Conservation (phyloP, 192 early-diverging fungal genomes). For the Pilaira anomala region DNA sequence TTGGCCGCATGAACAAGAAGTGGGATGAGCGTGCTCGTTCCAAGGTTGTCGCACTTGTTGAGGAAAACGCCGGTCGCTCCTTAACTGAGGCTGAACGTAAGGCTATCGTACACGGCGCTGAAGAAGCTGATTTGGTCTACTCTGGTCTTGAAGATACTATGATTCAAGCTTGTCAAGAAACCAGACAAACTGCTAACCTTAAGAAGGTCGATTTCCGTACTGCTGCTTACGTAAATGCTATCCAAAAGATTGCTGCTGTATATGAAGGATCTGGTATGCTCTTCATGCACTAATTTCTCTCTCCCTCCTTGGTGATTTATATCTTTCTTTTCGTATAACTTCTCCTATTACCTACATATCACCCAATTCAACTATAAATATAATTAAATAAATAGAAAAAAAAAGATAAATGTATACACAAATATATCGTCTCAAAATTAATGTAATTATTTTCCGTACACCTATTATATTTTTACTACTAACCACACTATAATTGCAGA, state of each 20-base stretch:
- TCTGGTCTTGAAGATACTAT: conserved; percentile 87
- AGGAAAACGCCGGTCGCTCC: conserved; percentile 71
- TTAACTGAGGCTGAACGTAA: conserved; percentile 72
- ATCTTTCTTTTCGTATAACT: too few relatives aligned
- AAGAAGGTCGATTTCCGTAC: conserved; percentile 73
- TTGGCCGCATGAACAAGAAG: conserved; percentile 81
- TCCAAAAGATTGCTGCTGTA: conserved; percentile 77
- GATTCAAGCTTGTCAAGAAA: conserved; percentile 75
- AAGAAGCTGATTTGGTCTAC: conserved; percentile 82
- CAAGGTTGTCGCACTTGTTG: conserved; percentile 67
- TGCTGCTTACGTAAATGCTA: conserved; percentile 74
- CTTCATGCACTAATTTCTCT: conserved; percentile 46
- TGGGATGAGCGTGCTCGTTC: conserved; percentile 78
- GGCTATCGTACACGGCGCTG: conserved; percentile 74
- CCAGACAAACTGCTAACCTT: conserved; percentile 59
- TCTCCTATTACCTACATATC: not conserved
- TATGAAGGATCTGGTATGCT: conserved; percentile 74
- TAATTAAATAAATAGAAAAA: conserved; percentile 5
- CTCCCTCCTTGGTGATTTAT: too few relatives aligned
- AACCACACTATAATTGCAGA: too few relatives aligned
- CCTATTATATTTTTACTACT: too few relatives aligned
- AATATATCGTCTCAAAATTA: too few relatives aligned
- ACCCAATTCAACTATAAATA: conserved; percentile 1
- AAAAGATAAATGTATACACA: too few relatives aligned
- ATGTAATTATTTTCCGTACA: too few relatives aligned